Evolutionary conservation across 2,329 filamentous ascomycete species (phyloP).

Genomic region (Huntiella savannae): DNA sequence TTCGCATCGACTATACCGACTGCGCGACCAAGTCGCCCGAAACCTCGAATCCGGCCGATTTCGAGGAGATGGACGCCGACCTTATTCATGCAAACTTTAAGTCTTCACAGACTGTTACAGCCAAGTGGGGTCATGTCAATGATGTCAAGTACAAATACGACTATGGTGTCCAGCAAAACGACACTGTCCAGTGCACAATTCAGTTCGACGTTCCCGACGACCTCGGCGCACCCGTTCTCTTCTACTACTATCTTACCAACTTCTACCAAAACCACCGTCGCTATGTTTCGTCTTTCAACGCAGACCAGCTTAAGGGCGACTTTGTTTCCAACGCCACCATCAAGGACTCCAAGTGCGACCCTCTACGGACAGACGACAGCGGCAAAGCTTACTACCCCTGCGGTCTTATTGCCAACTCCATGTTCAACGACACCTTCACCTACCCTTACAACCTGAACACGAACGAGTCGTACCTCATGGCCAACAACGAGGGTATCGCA

Average conservation of each 20-base stretch:
- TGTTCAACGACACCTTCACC: slow-evolving; percentile 85
- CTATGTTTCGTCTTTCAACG: slow-evolving; percentile 79
- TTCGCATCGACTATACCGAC: slow-evolving; percentile 75
- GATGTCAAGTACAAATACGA: slow-evolving; percentile 22
- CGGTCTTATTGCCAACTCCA: slow-evolving; percentile 85
- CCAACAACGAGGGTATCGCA: slow-evolving; percentile 53
- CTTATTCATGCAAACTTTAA: slow-evolving; percentile 57
- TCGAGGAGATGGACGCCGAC: slow-evolving; percentile 32
- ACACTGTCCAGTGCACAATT: slow-evolving; percentile 45
- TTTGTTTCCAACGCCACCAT: slow-evolving; percentile 42
- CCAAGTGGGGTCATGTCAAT: slow-evolving; percentile 24
- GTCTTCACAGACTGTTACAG: slow-evolving; percentile 21
- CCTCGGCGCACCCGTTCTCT: slow-evolving; percentile 63
- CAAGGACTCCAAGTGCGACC: slow-evolving; percentile 51
- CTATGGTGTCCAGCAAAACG: slow-evolving; percentile 18
- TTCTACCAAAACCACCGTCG: slow-evolving; percentile 98
- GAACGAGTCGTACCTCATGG: slow-evolving; percentile 55
- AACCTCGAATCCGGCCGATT: slow-evolving; percentile 18
- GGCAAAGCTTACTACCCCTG: slow-evolving; percentile 76
- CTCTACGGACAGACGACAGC: slow-evolving; percentile 36
- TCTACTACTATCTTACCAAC: slow-evolving; percentile 92
- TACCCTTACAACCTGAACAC: slow-evolving; percentile 42
- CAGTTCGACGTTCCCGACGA: slow-evolving; percentile 62
- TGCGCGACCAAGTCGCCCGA: slow-evolving; percentile 42
- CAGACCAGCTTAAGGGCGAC: slow-evolving; percentile 59